Conservation (phyloP, 371 early-diverging fungal species). For the Parasitella parasitica region DNA sequence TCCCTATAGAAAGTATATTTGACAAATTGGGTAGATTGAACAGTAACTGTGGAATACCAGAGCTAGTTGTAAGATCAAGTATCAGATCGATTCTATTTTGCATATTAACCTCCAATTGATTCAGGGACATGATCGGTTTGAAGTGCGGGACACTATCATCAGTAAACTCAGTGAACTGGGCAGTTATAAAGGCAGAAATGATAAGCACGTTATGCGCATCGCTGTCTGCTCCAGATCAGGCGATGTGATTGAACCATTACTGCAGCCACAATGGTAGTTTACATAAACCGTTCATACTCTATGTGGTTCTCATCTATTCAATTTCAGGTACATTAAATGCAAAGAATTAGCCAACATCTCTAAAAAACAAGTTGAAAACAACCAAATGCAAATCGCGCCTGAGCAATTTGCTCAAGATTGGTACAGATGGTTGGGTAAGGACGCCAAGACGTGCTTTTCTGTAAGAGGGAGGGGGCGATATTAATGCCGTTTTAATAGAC, state of each 20-base stretch:
- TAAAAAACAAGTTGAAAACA: slow-evolving; percentile 68
- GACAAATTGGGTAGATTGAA: slow-evolving; percentile 82
- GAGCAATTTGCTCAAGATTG: slow-evolving; percentile 82
- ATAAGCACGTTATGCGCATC: slow-evolving; percentile 85
- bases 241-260: slow-evolving; percentile 96
- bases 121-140: slow-evolving; percentile 78
- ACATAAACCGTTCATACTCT: background rate
- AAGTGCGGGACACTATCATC: slow-evolving; percentile 75
- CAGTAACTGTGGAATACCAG: slow-evolving; percentile 56
- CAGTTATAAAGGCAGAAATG: slow-evolving; percentile 72
- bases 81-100: background rate
- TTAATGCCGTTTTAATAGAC: slow-evolving; percentile 38
- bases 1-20: slow-evolving; percentile 82
- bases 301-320: background rate
- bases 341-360: slow-evolving; percentile 78
- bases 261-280: slow-evolving; percentile 97
- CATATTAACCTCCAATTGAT: background rate
- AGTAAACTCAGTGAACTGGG: slow-evolving; percentile 62
- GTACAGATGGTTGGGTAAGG: slow-evolving; percentile 91
- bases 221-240: slow-evolving; percentile 90
- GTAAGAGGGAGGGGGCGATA: background rate
- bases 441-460: background rate
- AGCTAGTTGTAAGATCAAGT: slow-evolving; percentile 46
- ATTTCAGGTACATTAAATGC: slow-evolving; percentile 81
- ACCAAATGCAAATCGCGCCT: slow-evolving; percentile 81